Percentiles rank a stretch among this genome's conserved stretches.
phyloP scores from a whole-genome alignment of 371 early-diverging fungal species.

The Mucor indicus region DNA sequence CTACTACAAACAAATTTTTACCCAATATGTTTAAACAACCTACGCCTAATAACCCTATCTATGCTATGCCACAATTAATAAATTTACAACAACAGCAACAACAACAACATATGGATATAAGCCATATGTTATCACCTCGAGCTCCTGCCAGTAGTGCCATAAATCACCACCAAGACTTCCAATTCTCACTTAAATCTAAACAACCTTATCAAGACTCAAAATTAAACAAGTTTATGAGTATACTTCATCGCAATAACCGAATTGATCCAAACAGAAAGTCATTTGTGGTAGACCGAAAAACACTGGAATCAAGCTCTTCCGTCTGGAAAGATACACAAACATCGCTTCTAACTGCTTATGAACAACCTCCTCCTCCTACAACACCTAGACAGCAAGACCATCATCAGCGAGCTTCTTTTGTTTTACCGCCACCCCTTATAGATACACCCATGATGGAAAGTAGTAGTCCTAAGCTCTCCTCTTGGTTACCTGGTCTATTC shows the following conservation, averaged over 20 bases:
- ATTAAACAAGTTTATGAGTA: constrained; percentile 14
- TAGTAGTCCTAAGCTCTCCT: constrained; percentile 7
- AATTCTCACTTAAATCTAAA: background rate
- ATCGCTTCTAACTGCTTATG: background rate
- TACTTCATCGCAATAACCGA: constrained; percentile 17
- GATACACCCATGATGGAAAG: background rate
- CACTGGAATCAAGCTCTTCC: constrained; percentile 23
- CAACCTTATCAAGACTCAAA: constrained; percentile 15
- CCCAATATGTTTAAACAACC: background rate
- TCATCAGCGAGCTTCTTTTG: background rate
- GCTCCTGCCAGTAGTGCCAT: constrained; percentile 16
- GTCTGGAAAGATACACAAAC: constrained; percentile 18
- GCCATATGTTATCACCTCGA: constrained; percentile 30
- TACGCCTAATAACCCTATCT: background rate
- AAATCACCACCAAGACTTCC: constrained; percentile 10
- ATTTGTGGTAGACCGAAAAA: constrained; percentile 12
- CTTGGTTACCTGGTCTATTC: constrained; percentile 19
- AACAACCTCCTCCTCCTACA: background rate
- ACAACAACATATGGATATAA: constrained; percentile 23
- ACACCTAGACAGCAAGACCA: background rate
- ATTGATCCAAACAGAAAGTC: constrained; percentile 10
- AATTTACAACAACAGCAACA: constrained; percentile 1
- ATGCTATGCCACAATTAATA: constrained; percentile 1
- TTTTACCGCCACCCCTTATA: background rate
- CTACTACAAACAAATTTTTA: constrained; percentile 5